Base-by-base conservation (phyloP, 164 flowering plant species). In the Vitis cinerea region DNA sequence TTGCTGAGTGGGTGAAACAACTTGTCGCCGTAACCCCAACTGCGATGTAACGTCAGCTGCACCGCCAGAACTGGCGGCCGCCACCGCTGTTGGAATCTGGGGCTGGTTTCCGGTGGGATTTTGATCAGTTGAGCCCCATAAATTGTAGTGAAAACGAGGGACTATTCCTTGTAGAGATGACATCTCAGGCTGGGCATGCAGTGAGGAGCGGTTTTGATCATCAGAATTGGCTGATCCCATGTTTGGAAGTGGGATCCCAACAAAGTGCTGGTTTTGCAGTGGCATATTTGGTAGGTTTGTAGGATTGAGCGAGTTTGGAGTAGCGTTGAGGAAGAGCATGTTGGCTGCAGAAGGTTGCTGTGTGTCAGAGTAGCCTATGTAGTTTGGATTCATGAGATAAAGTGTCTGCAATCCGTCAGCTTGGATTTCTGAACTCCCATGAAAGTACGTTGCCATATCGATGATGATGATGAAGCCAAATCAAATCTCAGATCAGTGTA, bases 381-480 rank as follows among this genome's bases (percentile, higher is more conserved):
- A 87, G 50, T 79, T 79, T 3, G 96, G 96, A 72, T 89, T 94
- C 96, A 90, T 89, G 56, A 94, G 83, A 63, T 77, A 75, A 17
- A 94, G 88, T 0, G 93, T 93, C 61, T 91, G 98, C 14, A 88
- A 59, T 4, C 90, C 88, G 47, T 91, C 92, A 49, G 77, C 83
- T 77, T 86, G 90, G 71, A 88, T 85, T 77, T 90, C 98, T 15
- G 96, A 75, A 71, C 62, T 73, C 50, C 92, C 92, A 59, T 87
- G 90, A 76, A 77, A 91, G 84, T 86, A 90, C 59, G 90, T 80
- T 61, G 89, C 92, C 91, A 90, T 89, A 79, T 9, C 4, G 9
- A 55, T 14, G 27, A 15, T 14, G 19, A 55, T 8, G 19, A 8
- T 14, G 16, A 23, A 55, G 9, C 16, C 16, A 8, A 14, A 14